Conservation (phyloP, 2,329 filamentous ascomycete genomes). For the Xylaria arbuscula region DNA sequence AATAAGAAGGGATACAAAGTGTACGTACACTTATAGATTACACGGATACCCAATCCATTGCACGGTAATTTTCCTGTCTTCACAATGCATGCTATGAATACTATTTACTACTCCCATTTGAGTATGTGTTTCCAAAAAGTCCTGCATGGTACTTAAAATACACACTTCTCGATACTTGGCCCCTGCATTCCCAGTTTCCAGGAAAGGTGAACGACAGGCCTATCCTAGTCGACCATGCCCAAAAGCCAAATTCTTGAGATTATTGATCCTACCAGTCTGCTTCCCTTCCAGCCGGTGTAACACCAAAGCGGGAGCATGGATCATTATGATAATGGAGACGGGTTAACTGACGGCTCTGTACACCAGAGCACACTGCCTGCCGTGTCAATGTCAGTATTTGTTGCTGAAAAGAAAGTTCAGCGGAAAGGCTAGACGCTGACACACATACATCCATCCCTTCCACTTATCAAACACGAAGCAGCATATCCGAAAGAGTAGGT, state of each 20-base stretch:
- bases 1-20: neutral
- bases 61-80: neutral
- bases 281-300: slow-evolving; percentile 14
- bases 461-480: slow-evolving; percentile 27
- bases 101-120: slow-evolving; percentile 11
- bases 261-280: slow-evolving; percentile 26
- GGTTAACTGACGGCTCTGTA: slow-evolving; percentile 15
- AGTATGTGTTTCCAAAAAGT: slow-evolving; percentile 29
- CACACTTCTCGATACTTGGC: slow-evolving; percentile 36
- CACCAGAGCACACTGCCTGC: slow-evolving; percentile 29
- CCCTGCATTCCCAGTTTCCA: slow-evolving; percentile 46
- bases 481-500: slow-evolving; percentile 28
- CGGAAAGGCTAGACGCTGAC: slow-evolving; percentile 27
- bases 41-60: neutral
- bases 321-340: slow-evolving; percentile 13
- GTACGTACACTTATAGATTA: neutral
- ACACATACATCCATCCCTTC: slow-evolving; percentile 7
- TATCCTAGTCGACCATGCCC: slow-evolving; percentile 41
- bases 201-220: slow-evolving; percentile 42
- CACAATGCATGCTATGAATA: neutral
- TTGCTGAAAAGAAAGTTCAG: slow-evolving; percentile 26
- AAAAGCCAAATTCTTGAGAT: slow-evolving; percentile 33
- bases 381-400: slow-evolving; percentile 28
- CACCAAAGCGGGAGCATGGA: slow-evolving; percentile 14
- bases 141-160: slow-evolving; percentile 41